These are phyloP conservation scores for Haplographium delicatum DNA, from an alignment of 495 filamentous ascomycete species.

Conservation along the genomic window DNA sequence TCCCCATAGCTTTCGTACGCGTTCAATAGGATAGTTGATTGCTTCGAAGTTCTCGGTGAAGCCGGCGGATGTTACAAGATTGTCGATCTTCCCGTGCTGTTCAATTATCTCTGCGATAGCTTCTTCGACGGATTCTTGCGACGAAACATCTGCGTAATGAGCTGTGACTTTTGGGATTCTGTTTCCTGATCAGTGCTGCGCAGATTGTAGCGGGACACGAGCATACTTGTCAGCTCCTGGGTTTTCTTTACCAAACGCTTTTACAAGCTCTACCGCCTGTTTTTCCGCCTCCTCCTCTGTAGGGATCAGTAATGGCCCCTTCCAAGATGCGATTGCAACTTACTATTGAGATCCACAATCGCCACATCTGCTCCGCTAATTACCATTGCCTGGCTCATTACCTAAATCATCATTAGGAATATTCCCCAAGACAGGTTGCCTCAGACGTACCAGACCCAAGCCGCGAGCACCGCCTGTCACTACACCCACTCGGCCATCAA, in stretches of 20 bases:
- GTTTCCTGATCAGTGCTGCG: conserved; percentile 2
- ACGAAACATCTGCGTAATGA: conserved; percentile 83
- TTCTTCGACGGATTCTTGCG: conserved; percentile 65
- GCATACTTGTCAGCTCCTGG: conserved; percentile 65
- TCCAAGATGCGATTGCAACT: conserved; percentile 26
- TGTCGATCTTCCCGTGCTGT: conserved; percentile 77
- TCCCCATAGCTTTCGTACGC: conserved; percentile 85
- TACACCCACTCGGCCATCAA: conserved; percentile 49
- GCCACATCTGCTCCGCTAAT: conserved; percentile 83
- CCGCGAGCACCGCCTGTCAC: conserved; percentile 49
- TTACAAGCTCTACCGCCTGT: conserved; percentile 65
- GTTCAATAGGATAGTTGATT: conserved; percentile 78
- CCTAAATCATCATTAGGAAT: no score
- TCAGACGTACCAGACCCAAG: conserved; percentile 56
- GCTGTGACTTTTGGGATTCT: conserved; percentile 80
- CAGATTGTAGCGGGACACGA: not conserved
- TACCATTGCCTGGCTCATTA: conserved; percentile 87
- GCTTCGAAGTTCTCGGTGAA: conserved; percentile 96
- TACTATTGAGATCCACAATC: conserved; percentile 90
- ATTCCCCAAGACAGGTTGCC: no score
- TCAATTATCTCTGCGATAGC: conserved; percentile 63
- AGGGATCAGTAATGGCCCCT: conserved; percentile 1
- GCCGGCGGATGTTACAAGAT: conserved; percentile 90
- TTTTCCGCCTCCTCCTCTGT: conserved; percentile 78
- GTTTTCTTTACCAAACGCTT: conserved; percentile 70